Base-by-base conservation (phyloP, 1,284 basidiomycete species). In the Gymnopus androsaceus region DNA sequence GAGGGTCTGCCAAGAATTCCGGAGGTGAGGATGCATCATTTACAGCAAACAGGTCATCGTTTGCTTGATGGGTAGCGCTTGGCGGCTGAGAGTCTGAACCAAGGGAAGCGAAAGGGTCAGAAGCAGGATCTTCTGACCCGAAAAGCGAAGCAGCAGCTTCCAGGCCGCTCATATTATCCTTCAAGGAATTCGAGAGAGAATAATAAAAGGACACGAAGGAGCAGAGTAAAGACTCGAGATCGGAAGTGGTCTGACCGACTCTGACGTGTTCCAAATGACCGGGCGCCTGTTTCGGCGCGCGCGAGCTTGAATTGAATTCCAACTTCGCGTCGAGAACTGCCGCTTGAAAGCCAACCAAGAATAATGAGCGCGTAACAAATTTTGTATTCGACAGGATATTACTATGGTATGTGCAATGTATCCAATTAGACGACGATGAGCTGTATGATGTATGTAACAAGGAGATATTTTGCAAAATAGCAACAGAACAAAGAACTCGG, bases 71-170 rank as follows among this genome's bases (percentile, higher is more conserved):
- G 57, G 62, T 56, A 61, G 66, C 66, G 23, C 23, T 9, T 23
- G 52, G 23, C 15, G 33, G 31, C 41, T 42, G 50, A 12, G 37
- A 30, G 54, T 72, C 69, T 57, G 67, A 71, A 40, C 82, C 85
- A 57, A 87, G 76, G 55, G 78, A 72, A 57, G 85, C 79, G 71
- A 90, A 90, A 41, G 82, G 83, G 72, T 90, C 88, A 34, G 78
- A 75, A 21, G 75, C 73, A 54, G 80, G 65, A 67, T 89, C 79
- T 44, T 83, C 79, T 42, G 80, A 72, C 52, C 83, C 86, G 74
- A 92, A 92, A 42, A 91, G 83, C 56, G 87, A 83, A 54, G 89
- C 87, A 47, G 89, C 90, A 63, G 87, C 83, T 76, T 90, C 88
- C 56, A 86, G 82, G 56, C 78, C 74, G 69, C 75, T 80, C 84